These are phyloP conservation scores for Aureobasidium sp. DNA, from an alignment of 2,329 filamentous ascomycete species.

Conservation along the genomic window DNA sequence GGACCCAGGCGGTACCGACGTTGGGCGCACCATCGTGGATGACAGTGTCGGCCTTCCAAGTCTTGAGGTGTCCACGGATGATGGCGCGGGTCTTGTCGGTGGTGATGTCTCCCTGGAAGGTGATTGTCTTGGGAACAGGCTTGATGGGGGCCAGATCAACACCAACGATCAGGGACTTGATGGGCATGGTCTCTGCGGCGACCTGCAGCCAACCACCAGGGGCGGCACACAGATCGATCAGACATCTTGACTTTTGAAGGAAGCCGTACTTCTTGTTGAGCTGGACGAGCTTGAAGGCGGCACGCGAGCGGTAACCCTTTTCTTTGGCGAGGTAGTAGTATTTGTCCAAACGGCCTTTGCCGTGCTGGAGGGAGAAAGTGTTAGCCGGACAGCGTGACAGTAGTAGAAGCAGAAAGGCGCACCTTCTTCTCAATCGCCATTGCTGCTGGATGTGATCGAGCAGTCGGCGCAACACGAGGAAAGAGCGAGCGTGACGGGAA, in stretches of 20 bases:
- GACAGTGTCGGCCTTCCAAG: conserved; percentile 91
- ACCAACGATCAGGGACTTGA: conserved; percentile 80
- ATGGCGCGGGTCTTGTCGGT: conserved; percentile 92
- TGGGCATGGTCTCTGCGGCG: conserved; percentile 88
- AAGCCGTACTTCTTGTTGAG: conserved; percentile 99
- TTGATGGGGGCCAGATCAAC: conserved; percentile 95
- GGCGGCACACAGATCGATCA: conserved; percentile 94
- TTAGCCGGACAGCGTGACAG: neutral
- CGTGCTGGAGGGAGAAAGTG: conserved; percentile 47
- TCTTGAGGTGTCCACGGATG: conserved; percentile 82
- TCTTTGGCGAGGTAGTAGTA: conserved; percentile 99
- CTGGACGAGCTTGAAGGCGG: conserved; percentile 96
- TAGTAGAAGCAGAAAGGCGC: conserved; percentile 14
- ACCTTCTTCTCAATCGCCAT: conserved; percentile 98
- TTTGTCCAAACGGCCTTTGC: conserved; percentile 96
- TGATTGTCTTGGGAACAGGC: conserved; percentile 84
- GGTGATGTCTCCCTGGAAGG: conserved; percentile 96
- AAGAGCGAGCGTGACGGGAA: neutral
- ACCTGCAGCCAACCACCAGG: conserved; percentile 97
- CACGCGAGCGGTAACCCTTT: conserved; percentile 91
- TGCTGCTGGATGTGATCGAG: conserved; percentile 16
- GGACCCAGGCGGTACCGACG: conserved; percentile 94
- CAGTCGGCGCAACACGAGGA: neutral
- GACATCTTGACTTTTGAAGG: conserved; percentile 89
- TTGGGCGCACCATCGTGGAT: conserved; percentile 96